A percentile compares a stretch with the other conserved stretches of the same genome.
These are phyloP conservation scores for Periconia digitata DNA, from an alignment of 2,329 filamentous ascomycete genomes.

Conservation along the genomic window DNA sequence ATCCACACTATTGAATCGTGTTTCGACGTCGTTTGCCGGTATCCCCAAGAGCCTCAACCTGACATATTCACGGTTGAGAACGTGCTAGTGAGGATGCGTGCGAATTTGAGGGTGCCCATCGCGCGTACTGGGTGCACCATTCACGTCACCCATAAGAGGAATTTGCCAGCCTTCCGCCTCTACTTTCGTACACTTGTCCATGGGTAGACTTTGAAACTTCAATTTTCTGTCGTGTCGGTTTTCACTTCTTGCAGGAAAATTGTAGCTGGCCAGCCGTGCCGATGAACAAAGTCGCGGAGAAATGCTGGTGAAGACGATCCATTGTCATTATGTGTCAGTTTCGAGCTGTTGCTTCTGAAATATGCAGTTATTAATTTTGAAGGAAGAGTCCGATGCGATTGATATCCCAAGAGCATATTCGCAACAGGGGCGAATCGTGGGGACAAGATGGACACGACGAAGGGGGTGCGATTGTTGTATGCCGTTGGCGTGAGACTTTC, in stretches of 20 bases:
- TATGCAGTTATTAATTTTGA: constrained; percentile 46
- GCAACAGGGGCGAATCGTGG: constrained; percentile 15
- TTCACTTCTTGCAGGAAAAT: constrained; percentile 56
- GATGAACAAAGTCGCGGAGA: constrained; percentile 47
- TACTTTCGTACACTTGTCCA: constrained; percentile 47
- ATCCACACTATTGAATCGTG: constrained; percentile 44
- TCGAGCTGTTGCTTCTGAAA: constrained; percentile 25
- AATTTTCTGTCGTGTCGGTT: constrained; percentile 56
- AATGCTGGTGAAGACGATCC: constrained; percentile 21
- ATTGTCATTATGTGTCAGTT: constrained; percentile 7
- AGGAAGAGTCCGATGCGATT: constrained; percentile 50
- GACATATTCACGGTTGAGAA: constrained; percentile 53
- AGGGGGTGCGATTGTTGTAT: neutral
- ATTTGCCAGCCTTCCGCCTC: constrained; percentile 48
- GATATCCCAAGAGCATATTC: constrained; percentile 53
- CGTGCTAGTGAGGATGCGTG: constrained; percentile 50
- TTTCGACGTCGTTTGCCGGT: constrained; percentile 7
- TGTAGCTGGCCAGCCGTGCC: constrained; percentile 49
- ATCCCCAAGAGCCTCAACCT: constrained; percentile 49
- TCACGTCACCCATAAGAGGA: constrained; percentile 56
- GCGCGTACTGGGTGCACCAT: constrained; percentile 48
- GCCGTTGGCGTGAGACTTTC: constrained; percentile 9
- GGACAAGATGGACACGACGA: constrained; percentile 2
- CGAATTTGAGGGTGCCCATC: constrained; percentile 54
- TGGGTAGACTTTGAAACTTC: constrained; percentile 50